Conservation (phyloP, 2,329 filamentous ascomycete species). For the Pseudogymnoascus sp. region DNA sequence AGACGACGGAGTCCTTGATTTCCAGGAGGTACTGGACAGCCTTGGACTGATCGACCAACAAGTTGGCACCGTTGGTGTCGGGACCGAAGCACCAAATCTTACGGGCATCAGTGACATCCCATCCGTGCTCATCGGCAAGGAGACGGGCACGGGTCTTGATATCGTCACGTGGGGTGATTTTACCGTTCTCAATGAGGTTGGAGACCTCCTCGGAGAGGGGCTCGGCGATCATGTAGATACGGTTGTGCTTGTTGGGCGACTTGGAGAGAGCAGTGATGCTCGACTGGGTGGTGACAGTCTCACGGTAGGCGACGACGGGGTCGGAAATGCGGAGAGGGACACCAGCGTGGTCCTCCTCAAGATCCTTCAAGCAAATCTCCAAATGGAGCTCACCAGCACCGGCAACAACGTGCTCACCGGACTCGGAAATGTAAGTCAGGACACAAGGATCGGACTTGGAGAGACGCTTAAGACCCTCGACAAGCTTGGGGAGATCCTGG, state of each 20-base stretch:
- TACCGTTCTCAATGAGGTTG: conserved; percentile 82
- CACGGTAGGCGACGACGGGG: conserved; percentile 97
- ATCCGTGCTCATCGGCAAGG: conserved; percentile 93
- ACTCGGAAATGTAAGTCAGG: conserved; percentile 78
- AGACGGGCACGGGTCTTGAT: conserved; percentile 97
- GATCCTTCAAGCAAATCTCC: conserved; percentile 99
- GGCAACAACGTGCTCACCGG: conserved; percentile 97
- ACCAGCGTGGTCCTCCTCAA: conserved; percentile 98
- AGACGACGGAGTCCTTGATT: conserved; percentile 99
- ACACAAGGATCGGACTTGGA: conserved; percentile 99
- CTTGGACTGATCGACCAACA: conserved; percentile 99
- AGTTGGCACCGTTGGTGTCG: conserved; percentile 94
- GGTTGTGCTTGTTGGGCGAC: conserved; percentile 99
- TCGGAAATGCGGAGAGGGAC: conserved; percentile 96
- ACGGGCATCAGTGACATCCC: conserved; percentile 99
- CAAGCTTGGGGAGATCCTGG: conserved; percentile 98
- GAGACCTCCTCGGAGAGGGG: conserved; percentile 89
- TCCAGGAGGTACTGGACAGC: conserved; percentile 99
- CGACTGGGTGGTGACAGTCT: conserved; percentile 79
- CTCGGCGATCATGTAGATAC: conserved; percentile 91
- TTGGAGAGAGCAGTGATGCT: conserved; percentile 97
- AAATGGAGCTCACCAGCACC: conserved; percentile 99
- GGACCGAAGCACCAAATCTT: conserved; percentile 99
- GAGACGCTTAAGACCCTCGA: conserved; percentile 99
- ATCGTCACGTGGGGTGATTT: conserved; percentile 92